Conservation (phyloP, 371 early-diverging fungal genomes). For the Parasitella parasitica region DNA sequence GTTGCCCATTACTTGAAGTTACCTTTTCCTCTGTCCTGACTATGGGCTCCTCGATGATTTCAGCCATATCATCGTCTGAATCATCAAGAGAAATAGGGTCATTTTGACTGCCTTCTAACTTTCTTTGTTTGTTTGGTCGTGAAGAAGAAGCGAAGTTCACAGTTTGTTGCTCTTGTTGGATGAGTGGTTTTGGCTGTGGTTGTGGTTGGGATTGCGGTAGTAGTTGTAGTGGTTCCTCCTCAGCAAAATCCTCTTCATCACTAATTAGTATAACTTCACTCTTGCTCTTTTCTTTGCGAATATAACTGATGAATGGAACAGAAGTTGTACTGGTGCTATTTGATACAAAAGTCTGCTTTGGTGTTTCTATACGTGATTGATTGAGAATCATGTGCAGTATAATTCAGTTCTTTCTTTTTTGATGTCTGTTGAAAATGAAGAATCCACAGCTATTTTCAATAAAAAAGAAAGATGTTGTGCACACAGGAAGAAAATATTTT, state of each 20-base stretch:
- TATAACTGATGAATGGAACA: neutral
- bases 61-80: slow-evolving; percentile 4
- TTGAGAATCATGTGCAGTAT: neutral
- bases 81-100: slow-evolving; percentile 6
- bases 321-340: neutral
- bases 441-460: neutral
- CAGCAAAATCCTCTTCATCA: neutral
- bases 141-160: neutral
- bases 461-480: neutral
- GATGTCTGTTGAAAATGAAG: neutral
- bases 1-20: neutral
- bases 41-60: neutral
- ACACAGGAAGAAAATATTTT: neutral
- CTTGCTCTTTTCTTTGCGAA: neutral
- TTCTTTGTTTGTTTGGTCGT: neutral
- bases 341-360: neutral
- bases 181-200: neutral
- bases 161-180: neutral
- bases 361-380: slow-evolving; percentile 1
- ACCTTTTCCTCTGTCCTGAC: neutral
- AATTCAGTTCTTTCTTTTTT: neutral
- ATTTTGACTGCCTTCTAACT: neutral
- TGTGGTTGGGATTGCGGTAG: too few species aligned
- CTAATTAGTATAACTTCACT: slow-evolving; percentile 5
- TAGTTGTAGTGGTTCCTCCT: neutral